Evolutionary conservation across 306 rosid genomes (phyloP), one percentile per base, ranked within the genome.

Genomic region (Ochetophila trinervis): DNA sequence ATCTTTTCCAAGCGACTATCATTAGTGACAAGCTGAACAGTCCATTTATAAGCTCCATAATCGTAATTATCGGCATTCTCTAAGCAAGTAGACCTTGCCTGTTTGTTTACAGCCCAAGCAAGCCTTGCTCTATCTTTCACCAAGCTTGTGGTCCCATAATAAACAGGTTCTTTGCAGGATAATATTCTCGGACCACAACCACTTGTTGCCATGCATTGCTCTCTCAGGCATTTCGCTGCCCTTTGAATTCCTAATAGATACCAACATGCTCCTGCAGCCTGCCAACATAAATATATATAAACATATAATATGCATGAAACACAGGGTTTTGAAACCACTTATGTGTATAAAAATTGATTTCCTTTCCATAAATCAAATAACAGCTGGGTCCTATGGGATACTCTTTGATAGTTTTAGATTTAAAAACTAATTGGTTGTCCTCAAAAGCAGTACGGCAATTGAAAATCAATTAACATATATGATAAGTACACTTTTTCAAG

Each of bases 251-350:
- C 98, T 19, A 93, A 66, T 71, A 93, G 76, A 74, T 93, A 93
- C 98, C 98, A 93, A 64, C 98, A 93, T n/a, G 96, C 96, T 55
- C 98, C 98, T 69, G 97, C 97, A 40, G 97, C 98, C 98, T 91
- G 75, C 54, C 0, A 17, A 49, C 1, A 44, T 44, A 44, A 44
- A 44, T 44, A 44, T 44, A 44, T 8, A 44, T 44, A n/a, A n/a
- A n/a, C n/a, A n/a, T 15, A 8, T 44, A 3, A 44, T 44, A 44
- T 8, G 16, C 11, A 8, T 44, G 49, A 44, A 44, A 44, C 32
- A 27, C 32, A 27, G 3, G 32, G 32, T 27, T 27, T 27, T 27
- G 3, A 27, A 27, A 27, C 32, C 4, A 4, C 4, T 27, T 27
- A 27, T 27, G 32, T 27, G 32, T 27, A 27, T 27, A 27, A 27